phyloP scores from a whole-genome alignment of 2,329 filamentous ascomycete genomes.

The Calycina marina region DNA sequence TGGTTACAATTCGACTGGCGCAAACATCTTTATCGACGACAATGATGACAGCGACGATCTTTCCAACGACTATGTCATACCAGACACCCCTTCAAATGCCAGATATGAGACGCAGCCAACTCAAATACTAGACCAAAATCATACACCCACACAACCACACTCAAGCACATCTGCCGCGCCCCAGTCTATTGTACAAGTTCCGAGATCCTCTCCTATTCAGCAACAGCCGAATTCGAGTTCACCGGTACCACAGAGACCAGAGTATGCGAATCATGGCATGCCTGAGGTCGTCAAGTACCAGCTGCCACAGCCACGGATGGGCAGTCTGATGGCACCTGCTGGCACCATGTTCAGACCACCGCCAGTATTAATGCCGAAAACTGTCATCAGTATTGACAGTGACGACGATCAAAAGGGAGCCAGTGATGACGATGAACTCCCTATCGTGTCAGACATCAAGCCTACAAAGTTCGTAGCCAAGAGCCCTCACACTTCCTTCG shows the following conservation, averaged over 20 bases:
- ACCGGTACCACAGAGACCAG: background rate
- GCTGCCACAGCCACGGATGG: too few species aligned
- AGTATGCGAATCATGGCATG: background rate
- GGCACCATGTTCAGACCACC: conserved; percentile 55
- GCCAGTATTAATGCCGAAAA: conserved; percentile 25
- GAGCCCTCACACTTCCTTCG: conserved; percentile 26
- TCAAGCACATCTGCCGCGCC: conserved; percentile 17
- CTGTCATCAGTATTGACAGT: conserved; percentile 35
- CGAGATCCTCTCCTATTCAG: conserved; percentile 62
- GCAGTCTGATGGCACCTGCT: conserved; percentile 56
- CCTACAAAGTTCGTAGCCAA: conserved; percentile 37
- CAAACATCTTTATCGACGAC: conserved; percentile 21
- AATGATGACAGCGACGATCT: conserved; percentile 32
- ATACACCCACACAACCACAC: conserved; percentile 15
- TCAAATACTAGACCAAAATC: conserved; percentile 19
- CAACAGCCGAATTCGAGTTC: conserved; percentile 2
- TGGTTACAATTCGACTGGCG: conserved; percentile 18
- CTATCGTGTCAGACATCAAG: conserved; percentile 40
- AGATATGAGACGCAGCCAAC: conserved; percentile 28
- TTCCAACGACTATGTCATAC: conserved; percentile 28
- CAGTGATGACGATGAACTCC: conserved; percentile 45
- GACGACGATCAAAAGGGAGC: conserved; percentile 47
- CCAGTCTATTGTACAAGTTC: conserved; percentile 53
- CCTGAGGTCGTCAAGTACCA: too few species aligned
- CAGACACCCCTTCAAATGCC: conserved; percentile 19